These are phyloP conservation scores for Cercophora samala DNA, from an alignment of 495 filamentous ascomycete species.

Conservation along the genomic window DNA sequence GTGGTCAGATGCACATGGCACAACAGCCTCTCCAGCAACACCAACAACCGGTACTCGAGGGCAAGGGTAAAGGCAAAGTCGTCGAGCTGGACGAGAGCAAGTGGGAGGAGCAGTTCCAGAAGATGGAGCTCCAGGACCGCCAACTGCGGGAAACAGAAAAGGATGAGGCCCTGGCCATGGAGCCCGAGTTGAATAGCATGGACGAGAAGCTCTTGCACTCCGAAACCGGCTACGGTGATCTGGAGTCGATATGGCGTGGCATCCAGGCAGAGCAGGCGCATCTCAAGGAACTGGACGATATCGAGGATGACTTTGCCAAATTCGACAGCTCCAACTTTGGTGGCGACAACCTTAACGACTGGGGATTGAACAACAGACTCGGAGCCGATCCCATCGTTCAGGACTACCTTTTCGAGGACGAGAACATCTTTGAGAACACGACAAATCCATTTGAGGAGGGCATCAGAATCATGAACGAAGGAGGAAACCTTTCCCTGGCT, in stretches of 20 bases:
- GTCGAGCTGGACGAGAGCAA: slow-evolving; percentile 89
- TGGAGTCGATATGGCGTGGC: slow-evolving; percentile 84
- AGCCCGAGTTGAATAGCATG: slow-evolving; percentile 83
- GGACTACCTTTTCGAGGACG: slow-evolving; percentile 90
- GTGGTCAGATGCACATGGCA: slow-evolving; percentile 47
- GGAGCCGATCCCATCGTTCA: slow-evolving; percentile 70
- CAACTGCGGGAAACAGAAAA: slow-evolving; percentile 40
- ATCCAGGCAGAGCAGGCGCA: slow-evolving; percentile 76
- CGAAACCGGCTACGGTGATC: slow-evolving; percentile 69
- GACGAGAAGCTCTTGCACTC: slow-evolving; percentile 57
- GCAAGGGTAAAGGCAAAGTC: slow-evolving; percentile 86
- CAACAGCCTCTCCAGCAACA: slow-evolving; percentile 32
- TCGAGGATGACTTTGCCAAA: slow-evolving; percentile 59
- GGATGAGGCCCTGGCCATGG: slow-evolving; percentile 74
- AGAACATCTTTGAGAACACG: slow-evolving; percentile 78
- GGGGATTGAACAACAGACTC: slow-evolving; percentile 41
- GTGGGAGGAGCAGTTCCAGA: slow-evolving; percentile 93
- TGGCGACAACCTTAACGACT: slow-evolving; percentile 64
- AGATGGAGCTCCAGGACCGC: slow-evolving; percentile 73
- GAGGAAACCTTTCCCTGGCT: slow-evolving; percentile 89
- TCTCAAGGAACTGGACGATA: slow-evolving; percentile 62
- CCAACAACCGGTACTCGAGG: slow-evolving; percentile 40
- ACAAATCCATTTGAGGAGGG: slow-evolving; percentile 86
- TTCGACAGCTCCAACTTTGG: slow-evolving; percentile 69
- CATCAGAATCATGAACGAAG: slow-evolving; percentile 81